Evolutionary conservation across 148 eudicot species (phyloP), one percentile per base, ranked within the genome.

Genomic region (Chenopodium quinoa): DNA sequence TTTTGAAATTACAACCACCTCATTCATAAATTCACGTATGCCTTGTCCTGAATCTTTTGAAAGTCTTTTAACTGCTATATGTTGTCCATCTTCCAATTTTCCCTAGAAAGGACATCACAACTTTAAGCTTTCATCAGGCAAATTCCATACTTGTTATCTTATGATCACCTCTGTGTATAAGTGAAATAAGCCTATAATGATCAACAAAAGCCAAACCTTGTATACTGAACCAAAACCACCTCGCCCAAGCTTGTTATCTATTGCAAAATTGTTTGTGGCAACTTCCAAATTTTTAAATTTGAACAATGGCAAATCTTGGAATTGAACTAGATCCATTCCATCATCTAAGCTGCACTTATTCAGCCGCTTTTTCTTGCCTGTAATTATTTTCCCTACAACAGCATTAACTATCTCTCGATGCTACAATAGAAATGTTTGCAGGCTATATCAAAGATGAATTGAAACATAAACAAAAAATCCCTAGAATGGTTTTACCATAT

Each of bases 211-310:
- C 23, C 22, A 1, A 62, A 82, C 92, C 89, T 84, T 85, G 75
- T 85, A 90, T 44, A 91, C 92, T 0, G 83, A 83, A 32, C 93
- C 93, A 58, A 89, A 91, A 67, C 91, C 93, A 74, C 91, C 93
- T 71, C 78, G 83, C 23, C 93, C 94, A 20, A 91, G 83, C 80
- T 85, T 85, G 52, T 83, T 88, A 3, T 13, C 19, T 13, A 58
- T 16, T 0, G 67, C 14, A 44, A 91, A 91, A 65, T 81, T 70
- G 20, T 83, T 74, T 4, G 94, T 89, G 40, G 94, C 94, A 13
- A 74, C 73, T 31, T 82, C 80, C 7, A 91, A 76, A 25, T 69
- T 40, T 79, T 84, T 84, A 46, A 89, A 83, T 34, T 79, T 72
- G 82, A 86, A 91, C 19, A 86, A 7, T 7, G 90, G 87, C 20